Percentiles rank a stretch among this genome's conserved stretches.
Conservation (phyloP, 2,329 filamentous ascomycete genomes). For the Epichloe festucae region DNA sequence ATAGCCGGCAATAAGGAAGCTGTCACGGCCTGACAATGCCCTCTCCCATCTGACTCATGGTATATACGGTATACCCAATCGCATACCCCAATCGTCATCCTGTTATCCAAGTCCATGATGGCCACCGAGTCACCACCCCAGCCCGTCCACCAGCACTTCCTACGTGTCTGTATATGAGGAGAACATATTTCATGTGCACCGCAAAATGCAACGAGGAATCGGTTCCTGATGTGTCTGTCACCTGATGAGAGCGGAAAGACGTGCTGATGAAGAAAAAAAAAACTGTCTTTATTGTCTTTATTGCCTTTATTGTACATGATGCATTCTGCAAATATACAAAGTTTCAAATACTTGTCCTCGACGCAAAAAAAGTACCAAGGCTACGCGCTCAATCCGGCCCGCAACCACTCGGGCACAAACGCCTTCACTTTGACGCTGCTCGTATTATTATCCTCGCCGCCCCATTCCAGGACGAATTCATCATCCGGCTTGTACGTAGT, state of each 20-base stretch:
- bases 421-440: conserved; percentile 51
- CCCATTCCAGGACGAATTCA: conserved; percentile 47
- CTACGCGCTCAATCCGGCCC: conserved; percentile 20
- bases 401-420: conserved; percentile 70
- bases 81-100: neutral
- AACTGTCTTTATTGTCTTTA: too few relatives aligned
- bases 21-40: too few relatives aligned
- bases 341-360: neutral
- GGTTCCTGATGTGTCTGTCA: too few relatives aligned
- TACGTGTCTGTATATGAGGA: too few relatives aligned
- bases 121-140: neutral
- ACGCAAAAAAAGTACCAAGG: neutral
- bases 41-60: too few relatives aligned
- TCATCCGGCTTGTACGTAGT: conserved; percentile 48
- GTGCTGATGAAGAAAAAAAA: too few relatives aligned
- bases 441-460: conserved; percentile 25
- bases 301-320: neutral
- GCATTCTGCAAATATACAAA: neutral
- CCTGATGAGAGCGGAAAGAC: too few relatives aligned
- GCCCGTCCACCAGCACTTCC: neutral
- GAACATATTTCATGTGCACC: too few relatives aligned
- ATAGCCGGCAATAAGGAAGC: too few relatives aligned
- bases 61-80: too few relatives aligned
- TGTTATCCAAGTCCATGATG: neutral
- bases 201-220: too few relatives aligned